Evolutionary conservation across 1,284 basidiomycete genomes (phyloP).

Genomic region (Pseudozyma tsukubaensis): DNA sequence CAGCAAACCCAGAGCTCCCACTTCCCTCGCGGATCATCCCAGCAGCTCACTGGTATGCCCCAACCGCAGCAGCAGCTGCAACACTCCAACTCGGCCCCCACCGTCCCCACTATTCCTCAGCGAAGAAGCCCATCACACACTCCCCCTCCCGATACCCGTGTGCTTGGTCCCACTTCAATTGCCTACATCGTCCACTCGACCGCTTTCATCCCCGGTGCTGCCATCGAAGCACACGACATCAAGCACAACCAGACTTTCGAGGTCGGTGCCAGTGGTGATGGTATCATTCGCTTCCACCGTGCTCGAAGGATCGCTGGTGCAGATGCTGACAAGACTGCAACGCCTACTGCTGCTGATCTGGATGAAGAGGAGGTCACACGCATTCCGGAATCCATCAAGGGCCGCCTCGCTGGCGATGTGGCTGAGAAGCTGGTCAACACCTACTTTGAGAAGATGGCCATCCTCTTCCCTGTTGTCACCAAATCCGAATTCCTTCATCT

Average conservation of each 20-base stretch:
- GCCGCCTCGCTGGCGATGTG: slow-evolving; percentile 60
- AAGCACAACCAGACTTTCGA: slow-evolving; percentile 69
- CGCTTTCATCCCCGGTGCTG: slow-evolving; percentile 80
- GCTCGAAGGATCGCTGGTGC: slow-evolving; percentile 43
- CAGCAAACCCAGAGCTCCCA: slow-evolving; percentile 15
- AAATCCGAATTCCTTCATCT: slow-evolving; percentile 82
- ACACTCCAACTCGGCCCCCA: slow-evolving; percentile 3
- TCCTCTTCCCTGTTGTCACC: slow-evolving; percentile 87
- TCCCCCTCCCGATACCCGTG: slow-evolving; percentile 64
- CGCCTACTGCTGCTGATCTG: slow-evolving; percentile 9
- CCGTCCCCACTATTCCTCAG: slow-evolving; percentile 3
- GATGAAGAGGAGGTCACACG: slow-evolving; percentile 42
- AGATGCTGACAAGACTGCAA: slow-evolving; percentile 8
- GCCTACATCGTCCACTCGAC: slow-evolving; percentile 89
- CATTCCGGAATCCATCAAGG: slow-evolving; percentile 52
- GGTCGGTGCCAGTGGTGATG: slow-evolving; percentile 80
- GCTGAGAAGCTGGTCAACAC: slow-evolving; percentile 83
- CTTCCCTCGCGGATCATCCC: slow-evolving; percentile 1
- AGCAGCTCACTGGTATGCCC: slow-evolving; percentile 1
- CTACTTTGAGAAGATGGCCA: slow-evolving; percentile 86
- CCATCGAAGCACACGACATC: slow-evolving; percentile 87
- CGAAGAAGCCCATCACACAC: slow-evolving; percentile 30
- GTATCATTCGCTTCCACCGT: slow-evolving; percentile 85
- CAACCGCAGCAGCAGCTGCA: slow-evolving; percentile 13
- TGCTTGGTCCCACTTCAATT: slow-evolving; percentile 81